These are phyloP conservation scores for Penicillium robsamsonii DNA, from an alignment of 495 filamentous ascomycete species.

Conservation along the genomic window DNA sequence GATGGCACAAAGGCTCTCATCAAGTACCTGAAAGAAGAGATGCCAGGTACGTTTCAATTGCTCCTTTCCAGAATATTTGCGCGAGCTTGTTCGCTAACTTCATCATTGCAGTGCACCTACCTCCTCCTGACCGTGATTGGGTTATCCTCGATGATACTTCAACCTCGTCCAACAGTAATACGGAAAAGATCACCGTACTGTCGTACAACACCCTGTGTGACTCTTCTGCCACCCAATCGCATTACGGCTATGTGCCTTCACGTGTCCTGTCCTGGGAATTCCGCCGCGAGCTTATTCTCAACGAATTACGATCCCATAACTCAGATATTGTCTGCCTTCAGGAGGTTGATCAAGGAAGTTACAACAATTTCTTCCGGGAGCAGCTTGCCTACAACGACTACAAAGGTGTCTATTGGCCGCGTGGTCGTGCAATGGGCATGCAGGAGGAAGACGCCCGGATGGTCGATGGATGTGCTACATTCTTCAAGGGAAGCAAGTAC, in stretches of 20 bases:
- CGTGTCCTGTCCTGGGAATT: conserved; percentile 80
- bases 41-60: conserved; percentile 62
- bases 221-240: conserved; percentile 73
- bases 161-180: conserved; percentile 32
- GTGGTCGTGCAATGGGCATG: conserved; percentile 86
- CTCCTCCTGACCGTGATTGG: conserved; percentile 73
- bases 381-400: conserved; percentile 81
- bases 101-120: conserved; percentile 44
- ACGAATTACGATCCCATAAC: conserved; percentile 73
- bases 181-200: conserved; percentile 70
- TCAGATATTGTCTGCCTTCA: conserved; percentile 91
- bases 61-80: background rate
- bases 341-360: conserved; percentile 86
- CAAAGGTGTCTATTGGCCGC: conserved; percentile 88
- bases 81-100: conserved; percentile 16
- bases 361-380: conserved; percentile 82
- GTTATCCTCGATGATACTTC: conserved; percentile 61
- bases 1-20: conserved; percentile 84
- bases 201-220: conserved; percentile 96
- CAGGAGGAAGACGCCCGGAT: conserved; percentile 76
- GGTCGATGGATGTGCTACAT: conserved; percentile 94
- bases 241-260: conserved; percentile 86
- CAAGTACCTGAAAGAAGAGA: conserved; percentile 73
- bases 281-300: conserved; percentile 74
- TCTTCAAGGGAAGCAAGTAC: conserved; percentile 91